Evolutionary conservation across 2,329 filamentous ascomycete genomes (phyloP).

Genomic region (Curvularia sp.): DNA sequence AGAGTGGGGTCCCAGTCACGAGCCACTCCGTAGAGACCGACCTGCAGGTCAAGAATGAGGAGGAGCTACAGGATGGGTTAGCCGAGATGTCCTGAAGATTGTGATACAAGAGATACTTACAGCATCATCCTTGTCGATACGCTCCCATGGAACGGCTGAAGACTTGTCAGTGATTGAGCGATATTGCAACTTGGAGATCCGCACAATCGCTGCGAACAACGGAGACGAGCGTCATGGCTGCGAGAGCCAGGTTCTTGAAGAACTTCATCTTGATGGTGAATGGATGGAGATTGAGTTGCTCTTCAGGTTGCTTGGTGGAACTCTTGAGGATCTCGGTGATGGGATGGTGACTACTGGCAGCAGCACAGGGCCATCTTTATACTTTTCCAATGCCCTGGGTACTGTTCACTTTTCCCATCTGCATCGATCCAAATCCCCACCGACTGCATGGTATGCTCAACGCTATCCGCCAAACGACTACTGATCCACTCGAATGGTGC

Average conservation of each 20-base stretch:
- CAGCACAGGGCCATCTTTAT: constrained; percentile 33
- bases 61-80: constrained; percentile 53
- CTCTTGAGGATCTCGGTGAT: constrained; percentile 20
- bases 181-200: neutral
- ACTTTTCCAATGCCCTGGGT: constrained; percentile 14
- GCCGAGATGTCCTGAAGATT: neutral
- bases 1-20: constrained; percentile 71
- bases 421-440: neutral
- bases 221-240: constrained; percentile 39
- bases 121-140: constrained; percentile 53
- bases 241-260: constrained; percentile 33
- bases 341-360: constrained; percentile 21
- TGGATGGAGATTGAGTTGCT: constrained; percentile 1
- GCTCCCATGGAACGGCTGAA: constrained; percentile 50
- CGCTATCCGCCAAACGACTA: constrained; percentile 1
- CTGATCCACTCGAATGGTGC: constrained; percentile 5
- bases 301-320: constrained; percentile 12
- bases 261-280: constrained; percentile 42
- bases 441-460: constrained; percentile 3
- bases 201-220: constrained; percentile 43
- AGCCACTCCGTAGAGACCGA: constrained; percentile 65
- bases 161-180: constrained; percentile 23
- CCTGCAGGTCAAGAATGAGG: constrained; percentile 66
- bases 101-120: constrained; percentile 23
- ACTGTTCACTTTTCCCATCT: constrained; percentile 1